phyloP scores from a whole-genome alignment of 441 rosid genomes.

The Rhodomyrtus psidioides region DNA sequence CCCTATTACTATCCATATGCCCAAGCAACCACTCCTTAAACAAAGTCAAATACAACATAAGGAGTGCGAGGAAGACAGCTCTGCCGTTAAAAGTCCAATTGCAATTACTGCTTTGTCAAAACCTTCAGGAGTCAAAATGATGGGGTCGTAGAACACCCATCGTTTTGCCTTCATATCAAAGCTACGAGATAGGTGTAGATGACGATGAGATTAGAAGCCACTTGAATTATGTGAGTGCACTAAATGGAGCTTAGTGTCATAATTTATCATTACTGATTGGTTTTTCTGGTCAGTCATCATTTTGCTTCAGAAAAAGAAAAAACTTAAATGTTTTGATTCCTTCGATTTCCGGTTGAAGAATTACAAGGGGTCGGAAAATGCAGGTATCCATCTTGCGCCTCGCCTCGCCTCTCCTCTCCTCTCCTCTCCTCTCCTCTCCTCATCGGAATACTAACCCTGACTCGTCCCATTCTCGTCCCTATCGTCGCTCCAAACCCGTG shows the following conservation, averaged over 20 bases:
- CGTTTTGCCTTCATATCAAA: not conserved
- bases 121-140: not conserved
- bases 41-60: not conserved
- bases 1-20: too few species aligned
- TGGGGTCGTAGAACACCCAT: not conserved
- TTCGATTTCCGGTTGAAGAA: not conserved
- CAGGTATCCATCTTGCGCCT: not conserved
- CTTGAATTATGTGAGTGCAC: not conserved
- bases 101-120: not conserved
- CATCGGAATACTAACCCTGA: not conserved
- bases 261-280: not conserved
- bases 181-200: not conserved
- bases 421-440: not conserved
- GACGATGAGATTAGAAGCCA: not conserved
- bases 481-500: not conserved
- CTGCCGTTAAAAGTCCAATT: not conserved
- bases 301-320: not conserved
- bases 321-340: fast-evolving
- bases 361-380: not conserved
- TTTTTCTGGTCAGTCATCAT: not conserved
- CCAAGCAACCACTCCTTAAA: not conserved
- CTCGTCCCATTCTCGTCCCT: not conserved
- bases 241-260: not conserved
- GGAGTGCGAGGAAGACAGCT: not conserved
- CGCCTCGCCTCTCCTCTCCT: not conserved